A percentile compares a stretch with the other conserved stretches of the same genome.
phyloP scores from a whole-genome alignment of 306 rosid species.

The Erythrophleum fordii region DNA sequence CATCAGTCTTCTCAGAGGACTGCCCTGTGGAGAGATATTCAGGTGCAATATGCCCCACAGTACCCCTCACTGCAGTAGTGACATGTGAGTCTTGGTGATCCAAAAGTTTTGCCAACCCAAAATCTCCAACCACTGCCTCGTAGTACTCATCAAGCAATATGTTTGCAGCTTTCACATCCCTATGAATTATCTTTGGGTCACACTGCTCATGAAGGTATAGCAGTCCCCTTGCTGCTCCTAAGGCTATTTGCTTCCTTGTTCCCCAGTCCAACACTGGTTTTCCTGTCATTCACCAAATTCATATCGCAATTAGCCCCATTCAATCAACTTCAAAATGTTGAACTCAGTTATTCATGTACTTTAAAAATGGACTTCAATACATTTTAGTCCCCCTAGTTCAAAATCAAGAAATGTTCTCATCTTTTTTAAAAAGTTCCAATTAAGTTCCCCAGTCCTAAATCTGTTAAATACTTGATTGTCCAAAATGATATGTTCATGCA shows the following conservation, averaged over 20 bases:
- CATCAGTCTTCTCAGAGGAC: slow-evolving; percentile 60
- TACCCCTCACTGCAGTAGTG: slow-evolving; percentile 59
- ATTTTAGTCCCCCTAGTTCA: background rate
- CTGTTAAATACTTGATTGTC: too few species aligned
- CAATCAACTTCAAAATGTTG: too few species aligned
- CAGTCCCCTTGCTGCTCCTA: slow-evolving; percentile 60
- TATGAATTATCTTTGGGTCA: slow-evolving; percentile 60
- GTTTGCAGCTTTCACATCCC: slow-evolving; percentile 59
- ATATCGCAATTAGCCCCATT: background rate
- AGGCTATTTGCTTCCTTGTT: slow-evolving; percentile 55
- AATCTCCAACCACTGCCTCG: slow-evolving; percentile 62
- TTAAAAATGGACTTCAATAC: background rate
- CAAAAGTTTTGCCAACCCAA: slow-evolving; percentile 58
- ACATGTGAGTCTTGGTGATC: slow-evolving; percentile 63
- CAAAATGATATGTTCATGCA: too few species aligned
- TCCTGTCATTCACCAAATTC: slow-evolving; percentile 39
- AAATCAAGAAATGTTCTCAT: background rate
- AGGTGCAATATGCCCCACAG: slow-evolving; percentile 59
- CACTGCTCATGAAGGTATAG: slow-evolving; percentile 57
- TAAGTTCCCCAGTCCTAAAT: too few species aligned
- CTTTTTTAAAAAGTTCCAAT: too few species aligned
- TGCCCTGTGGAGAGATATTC: slow-evolving; percentile 59
- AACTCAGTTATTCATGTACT: too few species aligned
- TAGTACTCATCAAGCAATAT: slow-evolving; percentile 57
- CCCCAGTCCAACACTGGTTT: slow-evolving; percentile 57